Evolutionary conservation across 2,329 filamentous ascomycete species (phyloP).

Genomic region (Lanzia echinophila): DNA sequence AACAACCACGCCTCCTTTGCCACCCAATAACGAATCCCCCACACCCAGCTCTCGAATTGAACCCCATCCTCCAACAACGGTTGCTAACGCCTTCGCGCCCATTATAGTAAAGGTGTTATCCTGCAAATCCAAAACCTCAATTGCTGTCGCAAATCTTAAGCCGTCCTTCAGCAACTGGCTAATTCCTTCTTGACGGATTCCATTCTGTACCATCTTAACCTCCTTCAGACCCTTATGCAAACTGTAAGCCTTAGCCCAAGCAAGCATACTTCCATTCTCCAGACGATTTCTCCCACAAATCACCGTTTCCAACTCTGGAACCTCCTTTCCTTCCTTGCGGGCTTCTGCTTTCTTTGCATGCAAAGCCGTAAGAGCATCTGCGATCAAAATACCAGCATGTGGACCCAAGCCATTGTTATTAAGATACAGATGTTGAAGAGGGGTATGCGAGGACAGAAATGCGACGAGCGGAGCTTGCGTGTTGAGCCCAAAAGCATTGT

Average conservation of each 20-base stretch:
- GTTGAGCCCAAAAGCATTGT: constrained; percentile 96
- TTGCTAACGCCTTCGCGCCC: constrained; percentile 72
- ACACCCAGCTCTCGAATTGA: constrained; percentile 77
- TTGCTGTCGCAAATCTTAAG: constrained; percentile 58
- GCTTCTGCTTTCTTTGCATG: constrained; percentile 78
- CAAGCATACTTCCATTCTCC: constrained; percentile 92
- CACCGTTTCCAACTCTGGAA: constrained; percentile 87
- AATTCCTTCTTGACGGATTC: constrained; percentile 91
- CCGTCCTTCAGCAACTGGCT: constrained; percentile 73
- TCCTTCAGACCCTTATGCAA: constrained; percentile 76
- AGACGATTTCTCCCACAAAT: constrained; percentile 94
- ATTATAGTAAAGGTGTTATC: constrained; percentile 92
- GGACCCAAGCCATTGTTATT: constrained; percentile 98
- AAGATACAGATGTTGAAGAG: constrained; percentile 87
- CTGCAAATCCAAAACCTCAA: constrained; percentile 82
- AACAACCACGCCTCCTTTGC: constrained; percentile 68
- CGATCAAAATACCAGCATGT: constrained; percentile 80
- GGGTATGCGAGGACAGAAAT: constrained; percentile 82
- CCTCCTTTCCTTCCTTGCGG: constrained; percentile 61
- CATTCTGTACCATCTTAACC: constrained; percentile 98
- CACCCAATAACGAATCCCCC: constrained; percentile 78
- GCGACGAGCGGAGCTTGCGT: constrained; percentile 87
- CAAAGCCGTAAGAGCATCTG: constrained; percentile 76
- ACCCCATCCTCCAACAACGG: constrained; percentile 67
- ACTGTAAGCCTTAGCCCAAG: constrained; percentile 83